A percentile compares a stretch with the other conserved stretches of the same genome.
These are phyloP conservation scores for Tilletia indica DNA, from an alignment of 1,284 basidiomycete genomes.

Conservation along the genomic window DNA sequence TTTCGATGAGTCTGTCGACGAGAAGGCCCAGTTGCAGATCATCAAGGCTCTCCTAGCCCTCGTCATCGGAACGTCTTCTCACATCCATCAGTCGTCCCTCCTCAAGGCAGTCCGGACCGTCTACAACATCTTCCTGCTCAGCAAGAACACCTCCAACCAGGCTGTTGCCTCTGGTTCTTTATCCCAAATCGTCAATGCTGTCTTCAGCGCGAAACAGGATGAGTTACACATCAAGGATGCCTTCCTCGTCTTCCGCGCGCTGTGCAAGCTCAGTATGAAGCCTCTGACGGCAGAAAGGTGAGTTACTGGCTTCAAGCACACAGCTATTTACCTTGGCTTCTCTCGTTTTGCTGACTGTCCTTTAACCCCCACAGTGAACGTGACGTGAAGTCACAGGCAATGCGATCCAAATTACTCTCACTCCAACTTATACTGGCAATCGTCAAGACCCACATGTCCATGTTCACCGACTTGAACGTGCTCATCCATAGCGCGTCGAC, in stretches of 20 bases:
- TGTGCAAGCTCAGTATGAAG: constrained; percentile 56
- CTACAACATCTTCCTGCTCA: constrained; percentile 54
- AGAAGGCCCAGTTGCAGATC: constrained; percentile 49
- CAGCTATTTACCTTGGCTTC: not conserved
- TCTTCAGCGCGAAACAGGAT: constrained; percentile 35
- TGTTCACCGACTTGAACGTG: constrained; percentile 51
- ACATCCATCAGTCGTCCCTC: constrained; percentile 52
- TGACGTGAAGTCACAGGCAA: constrained; percentile 52
- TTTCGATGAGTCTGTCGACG: constrained; percentile 50
- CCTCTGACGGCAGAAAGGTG: constrained; percentile 46
- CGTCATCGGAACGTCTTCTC: constrained; percentile 48
- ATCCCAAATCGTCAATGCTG: constrained; percentile 53
- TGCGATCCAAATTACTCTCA: constrained; percentile 54
- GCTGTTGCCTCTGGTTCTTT: constrained; percentile 53
- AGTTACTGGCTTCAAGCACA: not conserved
- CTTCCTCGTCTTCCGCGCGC: constrained; percentile 52
- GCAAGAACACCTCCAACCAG: constrained; percentile 49
- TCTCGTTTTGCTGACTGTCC: not conserved
- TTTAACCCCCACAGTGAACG: constrained; percentile 36
- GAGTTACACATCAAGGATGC: constrained; percentile 56
- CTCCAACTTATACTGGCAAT: constrained; percentile 52
- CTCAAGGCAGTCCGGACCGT: constrained; percentile 59
- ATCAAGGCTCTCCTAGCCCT: constrained; percentile 54
- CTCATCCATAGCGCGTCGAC: constrained; percentile 52
- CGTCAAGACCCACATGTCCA: constrained; percentile 47